phyloP scores from a whole-genome alignment of 441 rosid genomes.

The Corymbia citriodora region DNA sequence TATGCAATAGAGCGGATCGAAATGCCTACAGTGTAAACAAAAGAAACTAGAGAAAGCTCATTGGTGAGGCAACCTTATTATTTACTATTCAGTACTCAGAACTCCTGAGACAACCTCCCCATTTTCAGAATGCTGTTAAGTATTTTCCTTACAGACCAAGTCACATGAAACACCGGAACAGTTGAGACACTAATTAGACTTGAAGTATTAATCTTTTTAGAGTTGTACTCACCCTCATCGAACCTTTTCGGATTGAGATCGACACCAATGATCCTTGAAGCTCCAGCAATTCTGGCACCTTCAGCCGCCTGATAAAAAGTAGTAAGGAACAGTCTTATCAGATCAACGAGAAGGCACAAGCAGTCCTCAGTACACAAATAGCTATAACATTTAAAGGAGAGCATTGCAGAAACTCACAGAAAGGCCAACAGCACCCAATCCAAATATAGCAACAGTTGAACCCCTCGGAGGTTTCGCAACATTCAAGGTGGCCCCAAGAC shows the following conservation, averaged over 20 bases:
- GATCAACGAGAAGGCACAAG: background rate
- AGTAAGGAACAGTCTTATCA: background rate
- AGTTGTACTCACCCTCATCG: background rate
- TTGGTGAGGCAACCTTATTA: background rate
- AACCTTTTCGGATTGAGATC: constrained; percentile 10
- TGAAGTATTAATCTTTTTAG: background rate
- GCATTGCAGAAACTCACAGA: constrained; percentile 1
- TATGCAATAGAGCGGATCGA: background rate
- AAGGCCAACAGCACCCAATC: constrained; percentile 11
- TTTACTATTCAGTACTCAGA: background rate
- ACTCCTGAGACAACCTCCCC: background rate
- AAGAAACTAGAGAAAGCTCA: background rate
- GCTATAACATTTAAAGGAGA: background rate
- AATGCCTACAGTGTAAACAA: background rate
- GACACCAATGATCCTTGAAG: constrained; percentile 10
- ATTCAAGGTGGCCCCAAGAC: constrained; percentile 10
- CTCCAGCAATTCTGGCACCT: constrained; percentile 11
- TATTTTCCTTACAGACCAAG: background rate
- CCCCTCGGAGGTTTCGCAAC: constrained; percentile 1
- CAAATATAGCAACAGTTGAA: constrained; percentile 4
- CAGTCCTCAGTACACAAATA: background rate
- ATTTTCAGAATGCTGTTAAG: background rate
- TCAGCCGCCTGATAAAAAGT: background rate
- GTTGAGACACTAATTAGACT: background rate
- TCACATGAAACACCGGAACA: background rate